A percentile compares a stretch with the other conserved stretches of the same genome.
These are phyloP conservation scores for Neurospora discreta DNA, from an alignment of 495 filamentous ascomycete species.

Conservation along the genomic window DNA sequence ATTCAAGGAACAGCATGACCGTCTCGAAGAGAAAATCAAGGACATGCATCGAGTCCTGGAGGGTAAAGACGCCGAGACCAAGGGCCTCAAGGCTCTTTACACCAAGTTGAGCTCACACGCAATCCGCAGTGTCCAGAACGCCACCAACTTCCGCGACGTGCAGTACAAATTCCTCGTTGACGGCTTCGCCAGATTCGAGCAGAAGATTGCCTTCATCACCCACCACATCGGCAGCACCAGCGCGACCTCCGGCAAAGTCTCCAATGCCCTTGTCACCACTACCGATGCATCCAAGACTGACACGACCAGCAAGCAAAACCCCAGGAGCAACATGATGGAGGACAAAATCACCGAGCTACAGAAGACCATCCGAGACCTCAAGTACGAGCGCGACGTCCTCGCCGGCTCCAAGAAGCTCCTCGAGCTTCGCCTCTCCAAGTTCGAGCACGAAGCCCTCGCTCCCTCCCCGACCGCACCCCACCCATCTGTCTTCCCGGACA, in stretches of 20 bases:
- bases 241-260: background rate
- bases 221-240: background rate
- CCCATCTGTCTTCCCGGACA: background rate
- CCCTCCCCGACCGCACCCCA: background rate
- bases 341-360: background rate
- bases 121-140: background rate
- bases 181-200: background rate
- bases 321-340: background rate
- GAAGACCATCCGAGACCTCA: background rate
- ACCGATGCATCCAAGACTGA: background rate
- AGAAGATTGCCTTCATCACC: background rate
- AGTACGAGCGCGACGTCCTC: background rate
- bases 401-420: background rate
- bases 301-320: background rate
- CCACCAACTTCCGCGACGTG: background rate
- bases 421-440: background rate
- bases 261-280: background rate
- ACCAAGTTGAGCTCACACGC: background rate
- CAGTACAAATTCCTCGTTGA: background rate
- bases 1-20: background rate
- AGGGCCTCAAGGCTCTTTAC: background rate
- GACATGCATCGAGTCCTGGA: background rate
- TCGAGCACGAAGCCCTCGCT: background rate
- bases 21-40: background rate
- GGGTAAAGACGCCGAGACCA: background rate